Base-by-base conservation (phyloP, 208 protist species). In the Strigomonas culicis region DNA sequence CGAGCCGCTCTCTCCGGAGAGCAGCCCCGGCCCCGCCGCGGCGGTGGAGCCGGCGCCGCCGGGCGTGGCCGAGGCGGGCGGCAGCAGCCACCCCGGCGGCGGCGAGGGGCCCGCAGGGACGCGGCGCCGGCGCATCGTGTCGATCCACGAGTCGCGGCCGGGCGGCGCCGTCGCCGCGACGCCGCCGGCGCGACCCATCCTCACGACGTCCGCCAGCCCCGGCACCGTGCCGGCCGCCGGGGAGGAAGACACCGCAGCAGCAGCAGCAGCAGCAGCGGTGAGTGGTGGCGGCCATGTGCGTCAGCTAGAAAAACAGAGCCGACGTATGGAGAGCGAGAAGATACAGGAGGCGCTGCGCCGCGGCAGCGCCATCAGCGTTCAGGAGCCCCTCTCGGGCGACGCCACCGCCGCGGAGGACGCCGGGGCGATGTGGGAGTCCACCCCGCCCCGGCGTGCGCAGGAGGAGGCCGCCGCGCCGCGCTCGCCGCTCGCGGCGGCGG, bases 341-440 rank as follows among this genome's bases (percentile, higher is more conserved):
- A 22, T 61, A 11, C 57, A 61, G 32, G 57, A 61, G 57, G 57
- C 57, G 36, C 27, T 61, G 36, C 34, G 57, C 21, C 32, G 22
- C 1, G 24, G 13, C 30, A 11, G 57, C 15, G 15, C 36, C 36
- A 61, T 17, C 36, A 61, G 57, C 13, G 17, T 27, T 1, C 47
- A 41, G 22, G 52, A 36, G 27, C 52, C 52, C 52, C 30, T 39
- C 36, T 39, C 24, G 8, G n/a, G 27, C 24, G 6, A 53, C 13
- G 21, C 27, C 49, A 24, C 6, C 49, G 8, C 49, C 6, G 21
- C 49, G 6, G 27, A 53, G 49, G 13, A 46, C 39, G n/a, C n/a
- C n/a, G n/a, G n/a, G n/a, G n/a, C n/a, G n/a, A n/a, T n/a, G n/a
- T n/a, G n/a, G n/a, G n/a, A n/a, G n/a, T n/a, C n/a, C n/a, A n/a